phyloP scores from a whole-genome alignment of 768 basidiomycete genomes.

The Dioszegia aurantiaca region DNA sequence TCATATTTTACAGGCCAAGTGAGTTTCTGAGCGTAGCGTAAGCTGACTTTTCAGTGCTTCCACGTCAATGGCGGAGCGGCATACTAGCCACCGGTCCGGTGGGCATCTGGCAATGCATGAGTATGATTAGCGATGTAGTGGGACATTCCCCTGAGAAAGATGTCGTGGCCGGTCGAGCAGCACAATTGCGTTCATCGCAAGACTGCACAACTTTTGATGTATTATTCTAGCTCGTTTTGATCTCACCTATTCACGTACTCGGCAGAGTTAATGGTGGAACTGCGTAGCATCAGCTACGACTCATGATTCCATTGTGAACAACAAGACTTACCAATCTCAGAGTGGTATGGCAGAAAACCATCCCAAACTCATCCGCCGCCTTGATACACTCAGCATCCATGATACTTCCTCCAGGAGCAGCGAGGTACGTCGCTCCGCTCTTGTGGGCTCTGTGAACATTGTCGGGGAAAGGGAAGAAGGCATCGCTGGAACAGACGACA shows the following conservation, averaged over 20 bases:
- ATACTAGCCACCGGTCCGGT: conserved; percentile 26
- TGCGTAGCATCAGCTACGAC: conserved; percentile 5
- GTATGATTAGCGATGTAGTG: too few species aligned
- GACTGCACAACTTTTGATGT: too few species aligned
- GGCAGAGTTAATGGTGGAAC: conserved; percentile 14
- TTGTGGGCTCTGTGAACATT: conserved; percentile 90
- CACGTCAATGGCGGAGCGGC: conserved; percentile 51
- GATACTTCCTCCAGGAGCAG: conserved; percentile 80
- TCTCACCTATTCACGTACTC: background rate
- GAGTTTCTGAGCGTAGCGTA: conserved; percentile 9
- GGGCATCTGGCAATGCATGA: too few species aligned
- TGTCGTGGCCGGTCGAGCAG: too few species aligned
- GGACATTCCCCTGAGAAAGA: too few species aligned
- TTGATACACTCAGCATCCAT: conserved; percentile 97
- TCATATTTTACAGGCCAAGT: conserved; percentile 55
- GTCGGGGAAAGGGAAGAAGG: conserved; percentile 99
- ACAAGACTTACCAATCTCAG: conserved; percentile 74
- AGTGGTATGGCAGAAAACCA: conserved; percentile 86
- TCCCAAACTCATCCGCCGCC: conserved; percentile 86
- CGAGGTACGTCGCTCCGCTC: conserved; percentile 88
- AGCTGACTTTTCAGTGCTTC: conserved; percentile 33
- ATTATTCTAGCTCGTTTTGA: background rate
- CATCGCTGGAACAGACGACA: conserved; percentile 91
- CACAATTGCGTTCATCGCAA: too few species aligned
- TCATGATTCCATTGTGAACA: background rate